These are phyloP conservation scores for Acanthochlamys bracteata DNA, from an alignment of 106 monocot species.

Conservation along the genomic window DNA sequence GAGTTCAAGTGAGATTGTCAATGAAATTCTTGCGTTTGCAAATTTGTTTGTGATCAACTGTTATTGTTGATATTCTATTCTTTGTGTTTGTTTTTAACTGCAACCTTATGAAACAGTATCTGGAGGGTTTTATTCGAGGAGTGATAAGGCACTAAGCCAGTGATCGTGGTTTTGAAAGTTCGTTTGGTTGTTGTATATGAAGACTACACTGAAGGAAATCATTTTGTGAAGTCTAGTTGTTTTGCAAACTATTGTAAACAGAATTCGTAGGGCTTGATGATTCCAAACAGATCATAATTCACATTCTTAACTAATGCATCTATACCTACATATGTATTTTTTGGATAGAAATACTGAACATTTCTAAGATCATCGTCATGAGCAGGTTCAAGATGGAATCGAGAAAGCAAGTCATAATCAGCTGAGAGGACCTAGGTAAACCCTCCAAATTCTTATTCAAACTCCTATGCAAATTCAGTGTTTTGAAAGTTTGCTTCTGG, in stretches of 20 bases:
- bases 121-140: slow-evolving; percentile 66
- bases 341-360: background rate
- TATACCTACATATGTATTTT: background rate
- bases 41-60: background rate
- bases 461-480: too few species aligned
- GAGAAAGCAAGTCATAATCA: slow-evolving; percentile 31
- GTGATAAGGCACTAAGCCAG: slow-evolving; percentile 24
- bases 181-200: too few species aligned
- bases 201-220: too few species aligned
- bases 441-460: background rate
- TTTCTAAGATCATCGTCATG: slow-evolving; percentile 1
- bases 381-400: slow-evolving; percentile 67
- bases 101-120: slow-evolving; percentile 8
- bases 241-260: too few species aligned
- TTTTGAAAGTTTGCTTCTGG: too few species aligned
- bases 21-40: too few species aligned
- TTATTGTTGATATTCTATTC: too few species aligned
- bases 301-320: too few species aligned
- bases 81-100: background rate
- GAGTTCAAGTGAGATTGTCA: slow-evolving; percentile 30
- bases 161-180: background rate
- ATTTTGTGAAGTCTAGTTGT: too few species aligned
- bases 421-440: slow-evolving; percentile 27
- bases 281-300: too few species aligned
- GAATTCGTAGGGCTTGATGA: too few species aligned